These are phyloP conservation scores for Cicer yamashitae DNA, from an alignment of 306 rosid species.

Conservation along the genomic window DNA sequence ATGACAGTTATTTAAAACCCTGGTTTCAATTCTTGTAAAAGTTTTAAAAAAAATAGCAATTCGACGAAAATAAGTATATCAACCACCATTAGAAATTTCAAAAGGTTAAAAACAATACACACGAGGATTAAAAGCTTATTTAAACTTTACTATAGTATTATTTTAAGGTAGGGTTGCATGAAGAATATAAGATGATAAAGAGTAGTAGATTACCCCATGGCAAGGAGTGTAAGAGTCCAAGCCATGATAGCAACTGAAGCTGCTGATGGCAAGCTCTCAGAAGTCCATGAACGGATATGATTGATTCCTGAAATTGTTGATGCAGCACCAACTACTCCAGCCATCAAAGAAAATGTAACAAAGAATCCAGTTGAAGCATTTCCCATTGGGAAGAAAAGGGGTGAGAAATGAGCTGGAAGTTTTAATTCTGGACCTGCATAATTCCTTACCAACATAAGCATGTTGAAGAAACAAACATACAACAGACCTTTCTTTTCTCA, in stretches of 20 bases:
- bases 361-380: conserved; percentile 95
- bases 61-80: too few relatives aligned
- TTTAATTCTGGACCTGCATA: conserved; percentile 67
- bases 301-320: conserved; percentile 70
- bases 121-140: too few relatives aligned
- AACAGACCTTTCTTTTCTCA: too few relatives aligned
- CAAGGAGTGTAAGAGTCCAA: conserved; percentile 86
- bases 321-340: conserved; percentile 93
- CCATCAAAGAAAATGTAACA: conserved; percentile 74
- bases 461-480: conserved; percentile 30
- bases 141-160: neutral
- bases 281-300: conserved; percentile 76
- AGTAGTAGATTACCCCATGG: conserved; percentile 74
- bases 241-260: conserved; percentile 77
- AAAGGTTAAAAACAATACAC: too few relatives aligned
- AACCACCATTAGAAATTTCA: too few relatives aligned
- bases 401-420: conserved; percentile 90
- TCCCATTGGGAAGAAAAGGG: conserved; percentile 89
- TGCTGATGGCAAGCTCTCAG: conserved; percentile 81
- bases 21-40: too few relatives aligned
- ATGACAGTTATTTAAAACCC: too few relatives aligned
- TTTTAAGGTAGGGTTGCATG: neutral
- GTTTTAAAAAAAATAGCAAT: too few relatives aligned
- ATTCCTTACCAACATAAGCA: conserved; percentile 42
- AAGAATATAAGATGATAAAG: conserved; percentile 3